Evolutionary conservation across 768 basidiomycete genomes (phyloP).

Genomic region (Tephrocybe sp.): DNA sequence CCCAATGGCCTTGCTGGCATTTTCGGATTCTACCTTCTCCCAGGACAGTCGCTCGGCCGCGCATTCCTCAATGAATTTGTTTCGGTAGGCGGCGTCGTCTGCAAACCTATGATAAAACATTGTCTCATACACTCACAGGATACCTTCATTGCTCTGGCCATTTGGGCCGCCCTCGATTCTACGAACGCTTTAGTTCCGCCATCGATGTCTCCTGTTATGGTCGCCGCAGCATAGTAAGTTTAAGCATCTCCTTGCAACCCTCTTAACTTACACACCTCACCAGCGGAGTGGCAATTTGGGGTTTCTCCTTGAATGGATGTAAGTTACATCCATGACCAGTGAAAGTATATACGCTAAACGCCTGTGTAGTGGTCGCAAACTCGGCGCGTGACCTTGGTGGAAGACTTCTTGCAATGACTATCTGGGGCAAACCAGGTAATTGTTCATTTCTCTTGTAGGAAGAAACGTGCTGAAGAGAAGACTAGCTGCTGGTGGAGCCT

Average conservation of each 20-base stretch:
- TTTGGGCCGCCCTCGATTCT: conserved; percentile 55
- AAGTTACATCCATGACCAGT: conserved; percentile 11
- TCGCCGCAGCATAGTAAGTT: conserved; percentile 59
- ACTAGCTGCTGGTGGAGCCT: conserved; percentile 48
- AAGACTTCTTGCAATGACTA: conserved; percentile 56
- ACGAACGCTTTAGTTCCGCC: conserved; percentile 60
- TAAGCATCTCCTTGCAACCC: not conserved
- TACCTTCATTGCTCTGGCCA: conserved; percentile 45
- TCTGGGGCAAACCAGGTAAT: conserved; percentile 51
- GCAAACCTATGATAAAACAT: not conserved
- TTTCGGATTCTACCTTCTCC: conserved; percentile 46
- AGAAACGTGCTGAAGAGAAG: not conserved
- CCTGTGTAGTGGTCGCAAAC: conserved; percentile 52
- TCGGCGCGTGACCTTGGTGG: conserved; percentile 68
- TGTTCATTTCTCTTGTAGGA: not conserved
- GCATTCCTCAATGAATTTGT: conserved; percentile 58
- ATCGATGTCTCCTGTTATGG: conserved; percentile 43
- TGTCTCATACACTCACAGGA: conserved; percentile 25
- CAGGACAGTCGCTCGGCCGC: conserved; percentile 41
- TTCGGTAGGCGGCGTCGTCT: conserved; percentile 31
- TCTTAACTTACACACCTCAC: not conserved
- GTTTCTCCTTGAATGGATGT: conserved; percentile 52
- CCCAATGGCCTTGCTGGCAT: conserved; percentile 49
- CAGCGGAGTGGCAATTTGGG: conserved; percentile 62
- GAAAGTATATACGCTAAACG: not conserved